These are phyloP conservation scores for Antrodiella citrinella DNA, from an alignment of 768 basidiomycete genomes.

Conservation along the genomic window DNA sequence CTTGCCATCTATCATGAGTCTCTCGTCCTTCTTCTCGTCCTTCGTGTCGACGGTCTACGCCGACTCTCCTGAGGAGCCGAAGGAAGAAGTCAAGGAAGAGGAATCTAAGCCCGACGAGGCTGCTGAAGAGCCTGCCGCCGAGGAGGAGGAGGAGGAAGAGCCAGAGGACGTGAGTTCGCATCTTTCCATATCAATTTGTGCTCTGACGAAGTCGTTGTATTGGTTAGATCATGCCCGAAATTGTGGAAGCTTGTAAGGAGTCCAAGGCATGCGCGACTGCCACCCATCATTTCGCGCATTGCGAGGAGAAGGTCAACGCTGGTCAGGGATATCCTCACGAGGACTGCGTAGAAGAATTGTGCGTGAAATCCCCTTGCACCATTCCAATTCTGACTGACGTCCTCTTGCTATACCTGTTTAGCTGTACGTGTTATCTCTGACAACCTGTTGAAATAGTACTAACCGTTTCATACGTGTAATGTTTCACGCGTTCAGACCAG, in stretches of 20 bases:
- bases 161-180: constrained; percentile 71
- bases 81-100: constrained; percentile 24
- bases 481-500: constrained; percentile 44
- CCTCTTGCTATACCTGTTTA: constrained; percentile 12
- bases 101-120: constrained; percentile 22
- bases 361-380: constrained; percentile 9
- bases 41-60: constrained; percentile 32
- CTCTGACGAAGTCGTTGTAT: not conserved
- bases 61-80: constrained; percentile 33
- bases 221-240: constrained; percentile 51
- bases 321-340: constrained; percentile 85
- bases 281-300: constrained; percentile 82
- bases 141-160: constrained; percentile 44
- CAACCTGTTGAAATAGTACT: not conserved
- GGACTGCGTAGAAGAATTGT: constrained; percentile 89
- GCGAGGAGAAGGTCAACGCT: constrained; percentile 76
- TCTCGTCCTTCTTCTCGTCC: constrained; percentile 38
- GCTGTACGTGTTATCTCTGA: constrained; percentile 14
- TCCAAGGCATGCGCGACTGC: constrained; percentile 57
- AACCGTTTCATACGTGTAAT: not conserved
- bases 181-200: not conserved
- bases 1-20: constrained; percentile 23
- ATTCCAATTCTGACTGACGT: constrained; percentile 1
- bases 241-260: constrained; percentile 72
- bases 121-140: constrained; percentile 30